Evolutionary conservation across 257 asterid genomes (phyloP).

Genomic region (Fraxinus cuspidata): DNA sequence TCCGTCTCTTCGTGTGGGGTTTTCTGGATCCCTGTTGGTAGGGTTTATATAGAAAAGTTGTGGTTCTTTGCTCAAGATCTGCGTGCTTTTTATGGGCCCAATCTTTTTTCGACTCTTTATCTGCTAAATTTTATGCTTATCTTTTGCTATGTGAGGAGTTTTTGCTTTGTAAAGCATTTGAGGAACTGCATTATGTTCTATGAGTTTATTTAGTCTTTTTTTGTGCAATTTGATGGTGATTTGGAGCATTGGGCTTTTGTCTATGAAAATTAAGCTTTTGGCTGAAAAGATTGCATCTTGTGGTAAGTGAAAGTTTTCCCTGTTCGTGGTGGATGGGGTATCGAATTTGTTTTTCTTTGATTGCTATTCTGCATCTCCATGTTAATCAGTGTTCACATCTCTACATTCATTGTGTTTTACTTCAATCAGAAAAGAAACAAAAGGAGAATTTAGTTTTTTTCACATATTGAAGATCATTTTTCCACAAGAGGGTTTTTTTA

Average conservation of each 20-base stretch:
- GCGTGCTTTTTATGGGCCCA: slow-evolving; percentile 60
- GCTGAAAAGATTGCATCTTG: slow-evolving; percentile 30
- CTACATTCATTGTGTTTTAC: neutral
- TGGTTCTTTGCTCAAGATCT: slow-evolving; percentile 77
- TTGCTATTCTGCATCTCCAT: slow-evolving; percentile 15
- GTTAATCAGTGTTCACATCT: neutral
- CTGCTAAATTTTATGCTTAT: slow-evolving; percentile 42
- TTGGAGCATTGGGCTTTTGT: slow-evolving; percentile 21
- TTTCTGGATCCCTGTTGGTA: slow-evolving; percentile 50
- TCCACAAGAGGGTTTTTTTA: slow-evolving; percentile 12
- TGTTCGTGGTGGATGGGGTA: slow-evolving; percentile 1
- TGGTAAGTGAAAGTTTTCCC: slow-evolving; percentile 12
- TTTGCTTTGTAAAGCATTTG: slow-evolving; percentile 38
- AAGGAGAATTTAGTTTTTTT: slow-evolving; percentile 12
- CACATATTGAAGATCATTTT: slow-evolving; percentile 13
- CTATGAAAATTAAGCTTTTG: slow-evolving; percentile 24
- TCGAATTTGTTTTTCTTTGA: slow-evolving; percentile 26
- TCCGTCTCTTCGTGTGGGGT: slow-evolving; percentile 56
- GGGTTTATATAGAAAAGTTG: slow-evolving; percentile 56
- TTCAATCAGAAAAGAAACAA: neutral
- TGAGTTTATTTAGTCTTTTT: slow-evolving; percentile 23
- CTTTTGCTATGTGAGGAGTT: slow-evolving; percentile 47
- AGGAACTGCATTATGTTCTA: slow-evolving; percentile 46
- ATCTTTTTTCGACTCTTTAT: slow-evolving; percentile 39
- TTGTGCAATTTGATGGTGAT: slow-evolving; percentile 28